Conservation (phyloP, 768 basidiomycete genomes). For the Leucogyrophana mollusca region DNA sequence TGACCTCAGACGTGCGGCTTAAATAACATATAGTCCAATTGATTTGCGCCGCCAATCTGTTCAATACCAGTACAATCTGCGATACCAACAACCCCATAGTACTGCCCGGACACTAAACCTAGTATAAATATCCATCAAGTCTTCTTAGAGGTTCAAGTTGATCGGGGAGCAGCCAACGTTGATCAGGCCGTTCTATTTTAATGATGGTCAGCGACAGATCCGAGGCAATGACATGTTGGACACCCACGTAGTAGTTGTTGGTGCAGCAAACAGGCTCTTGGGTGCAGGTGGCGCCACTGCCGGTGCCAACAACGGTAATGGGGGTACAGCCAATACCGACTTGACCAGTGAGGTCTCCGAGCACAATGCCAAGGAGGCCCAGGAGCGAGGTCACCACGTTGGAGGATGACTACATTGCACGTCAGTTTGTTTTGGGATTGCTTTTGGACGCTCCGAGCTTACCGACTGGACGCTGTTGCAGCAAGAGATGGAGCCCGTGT, state of each 20-base stretch:
- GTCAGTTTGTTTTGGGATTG: background rate
- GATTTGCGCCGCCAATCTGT: too few relatives aligned
- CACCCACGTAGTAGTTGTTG: slow-evolving; percentile 16
- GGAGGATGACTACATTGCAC: slow-evolving; percentile 8
- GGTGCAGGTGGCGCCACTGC: slow-evolving; percentile 15
- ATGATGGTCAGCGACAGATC: too few relatives aligned
- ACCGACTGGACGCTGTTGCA: slow-evolving; percentile 23
- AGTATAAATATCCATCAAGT: too few relatives aligned
- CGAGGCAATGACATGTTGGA: too few relatives aligned
- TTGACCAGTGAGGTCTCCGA: slow-evolving; percentile 14
- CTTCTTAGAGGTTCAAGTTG: too few relatives aligned
- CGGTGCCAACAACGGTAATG: slow-evolving; percentile 19
- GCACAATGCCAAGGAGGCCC: slow-evolving; percentile 20
- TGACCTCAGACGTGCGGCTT: too few relatives aligned
- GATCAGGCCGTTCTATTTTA: slow-evolving; percentile 9
- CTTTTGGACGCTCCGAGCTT: background rate
- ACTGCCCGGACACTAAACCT: too few relatives aligned
- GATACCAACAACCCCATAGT: too few relatives aligned
- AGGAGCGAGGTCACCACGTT: slow-evolving; percentile 7
- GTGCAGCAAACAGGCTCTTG: slow-evolving; percentile 23
- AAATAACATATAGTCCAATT: too few relatives aligned
- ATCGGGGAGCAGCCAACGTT: slow-evolving; percentile 8
- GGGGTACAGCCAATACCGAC: slow-evolving; percentile 24
- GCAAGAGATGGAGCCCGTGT: slow-evolving; percentile 28
- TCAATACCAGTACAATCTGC: too few relatives aligned